Evolutionary conservation across 768 basidiomycete species (phyloP).

Genomic region (Chiua virens): DNA sequence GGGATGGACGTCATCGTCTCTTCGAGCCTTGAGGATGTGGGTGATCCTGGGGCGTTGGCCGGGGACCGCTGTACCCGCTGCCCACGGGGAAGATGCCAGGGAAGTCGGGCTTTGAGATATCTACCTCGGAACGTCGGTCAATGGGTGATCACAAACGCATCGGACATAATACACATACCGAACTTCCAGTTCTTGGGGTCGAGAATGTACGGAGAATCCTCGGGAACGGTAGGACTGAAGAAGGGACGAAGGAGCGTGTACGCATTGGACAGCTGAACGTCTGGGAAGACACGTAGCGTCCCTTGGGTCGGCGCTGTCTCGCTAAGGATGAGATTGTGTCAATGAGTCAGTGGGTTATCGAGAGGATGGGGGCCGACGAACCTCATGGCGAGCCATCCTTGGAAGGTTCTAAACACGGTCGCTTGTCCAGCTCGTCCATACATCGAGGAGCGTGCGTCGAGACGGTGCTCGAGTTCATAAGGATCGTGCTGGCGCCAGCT

Average conservation of each 20-base stretch:
- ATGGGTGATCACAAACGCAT: constrained; percentile 19
- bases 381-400: constrained; percentile 79
- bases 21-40: constrained; percentile 65
- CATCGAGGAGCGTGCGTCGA: constrained; percentile 61
- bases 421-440: constrained; percentile 58
- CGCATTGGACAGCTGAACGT: constrained; percentile 60
- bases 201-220: constrained; percentile 42
- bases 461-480: constrained; percentile 58
- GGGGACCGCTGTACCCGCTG: constrained; percentile 38
- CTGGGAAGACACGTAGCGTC: no score
- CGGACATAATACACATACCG: constrained; percentile 30
- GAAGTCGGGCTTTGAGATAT: constrained; percentile 48
- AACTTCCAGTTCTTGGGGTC: constrained; percentile 56
- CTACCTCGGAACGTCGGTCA: constrained; percentile 28
- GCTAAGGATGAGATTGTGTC: constrained; percentile 28
- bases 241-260: constrained; percentile 78
- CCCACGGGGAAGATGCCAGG: constrained; percentile 42
- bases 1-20: constrained; percentile 71
- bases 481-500: constrained; percentile 68
- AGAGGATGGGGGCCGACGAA: constrained; percentile 23
- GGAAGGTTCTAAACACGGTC: constrained; percentile 62
- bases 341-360: neutral
- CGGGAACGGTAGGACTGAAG: constrained; percentile 53
- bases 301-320: constrained; percentile 71
- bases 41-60: constrained; percentile 54